Conservation (phyloP, 176 grass and related monocot genomes). For the Triticum aestivum region DNA sequence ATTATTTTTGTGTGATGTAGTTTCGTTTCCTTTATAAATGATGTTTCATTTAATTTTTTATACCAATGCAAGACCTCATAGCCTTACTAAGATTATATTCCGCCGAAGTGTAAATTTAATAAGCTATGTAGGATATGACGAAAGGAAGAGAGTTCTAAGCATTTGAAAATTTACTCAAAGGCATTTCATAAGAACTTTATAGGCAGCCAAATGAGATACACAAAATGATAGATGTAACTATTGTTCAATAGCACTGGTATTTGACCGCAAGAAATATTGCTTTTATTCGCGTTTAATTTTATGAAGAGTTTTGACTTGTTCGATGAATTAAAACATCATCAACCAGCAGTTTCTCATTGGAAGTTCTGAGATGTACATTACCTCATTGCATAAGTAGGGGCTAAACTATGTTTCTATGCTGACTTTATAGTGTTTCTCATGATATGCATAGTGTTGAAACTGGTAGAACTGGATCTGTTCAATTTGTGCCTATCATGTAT, state of each 20-base stretch:
- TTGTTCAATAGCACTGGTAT: neutral
- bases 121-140: neutral
- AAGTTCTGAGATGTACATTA: constrained; percentile 22
- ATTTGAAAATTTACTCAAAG: constrained; percentile 20
- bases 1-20: neutral
- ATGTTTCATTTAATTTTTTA: neutral
- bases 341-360: neutral
- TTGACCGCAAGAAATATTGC: constrained; percentile 12
- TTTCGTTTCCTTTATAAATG: constrained; percentile 15
- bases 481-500: neutral
- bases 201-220: neutral
- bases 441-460: constrained; percentile 2
- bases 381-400: neutral
- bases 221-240: neutral
- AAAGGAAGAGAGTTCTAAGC: neutral
- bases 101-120: constrained; percentile 8
- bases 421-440: neutral
- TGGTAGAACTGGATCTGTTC: neutral
- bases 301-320: neutral
- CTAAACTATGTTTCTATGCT: constrained; percentile 1
- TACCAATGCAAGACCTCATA: neutral
- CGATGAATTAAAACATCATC: neutral
- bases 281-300: neutral
- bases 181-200: neutral
- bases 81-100: neutral